These are phyloP conservation scores for Ogataea pilisensis DNA, from an alignment of 805 yeast species.

Conservation along the genomic window DNA sequence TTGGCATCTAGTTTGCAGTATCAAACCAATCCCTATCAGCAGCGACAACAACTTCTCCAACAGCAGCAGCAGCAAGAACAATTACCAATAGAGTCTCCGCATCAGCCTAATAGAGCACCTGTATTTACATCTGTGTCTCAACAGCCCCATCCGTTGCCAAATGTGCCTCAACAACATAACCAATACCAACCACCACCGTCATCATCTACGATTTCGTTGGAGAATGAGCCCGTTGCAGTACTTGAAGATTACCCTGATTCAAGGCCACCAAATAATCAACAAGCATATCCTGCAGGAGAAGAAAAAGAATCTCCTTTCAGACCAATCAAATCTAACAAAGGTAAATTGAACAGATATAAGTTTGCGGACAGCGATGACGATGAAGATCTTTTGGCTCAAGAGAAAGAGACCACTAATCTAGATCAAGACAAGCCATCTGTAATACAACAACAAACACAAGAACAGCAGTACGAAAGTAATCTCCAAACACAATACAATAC, in stretches of 20 bases:
- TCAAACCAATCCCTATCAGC: constrained; percentile 6
- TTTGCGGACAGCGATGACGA: constrained; percentile 23
- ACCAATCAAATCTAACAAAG: constrained; percentile 12
- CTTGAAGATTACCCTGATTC: too few relatives aligned
- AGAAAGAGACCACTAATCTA: neutral
- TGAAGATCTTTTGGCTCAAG: constrained; percentile 9
- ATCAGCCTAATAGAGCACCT: too few relatives aligned
- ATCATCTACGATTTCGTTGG: neutral
- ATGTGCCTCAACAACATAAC: neutral
- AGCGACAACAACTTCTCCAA: constrained; percentile 7
- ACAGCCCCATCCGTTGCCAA: too few relatives aligned
- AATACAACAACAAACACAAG: too few relatives aligned
- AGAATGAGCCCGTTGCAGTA: neutral
- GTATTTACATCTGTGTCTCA: too few relatives aligned
- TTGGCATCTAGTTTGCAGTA: constrained; percentile 6
- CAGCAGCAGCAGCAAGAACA: constrained; percentile 2
- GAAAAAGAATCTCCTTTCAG: constrained; percentile 7
- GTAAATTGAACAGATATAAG: constrained; percentile 24
- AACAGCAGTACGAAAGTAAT: too few relatives aligned
- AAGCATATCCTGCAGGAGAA: neutral
- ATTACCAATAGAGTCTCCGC: constrained; percentile 2
- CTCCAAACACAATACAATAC: too few relatives aligned
- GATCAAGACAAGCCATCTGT: neutral
- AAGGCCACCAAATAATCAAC: too few relatives aligned
- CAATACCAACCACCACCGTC: neutral